Evolutionary conservation across 2,329 filamentous ascomycete genomes (phyloP).

Genomic region (Alternaria arbusti): DNA sequence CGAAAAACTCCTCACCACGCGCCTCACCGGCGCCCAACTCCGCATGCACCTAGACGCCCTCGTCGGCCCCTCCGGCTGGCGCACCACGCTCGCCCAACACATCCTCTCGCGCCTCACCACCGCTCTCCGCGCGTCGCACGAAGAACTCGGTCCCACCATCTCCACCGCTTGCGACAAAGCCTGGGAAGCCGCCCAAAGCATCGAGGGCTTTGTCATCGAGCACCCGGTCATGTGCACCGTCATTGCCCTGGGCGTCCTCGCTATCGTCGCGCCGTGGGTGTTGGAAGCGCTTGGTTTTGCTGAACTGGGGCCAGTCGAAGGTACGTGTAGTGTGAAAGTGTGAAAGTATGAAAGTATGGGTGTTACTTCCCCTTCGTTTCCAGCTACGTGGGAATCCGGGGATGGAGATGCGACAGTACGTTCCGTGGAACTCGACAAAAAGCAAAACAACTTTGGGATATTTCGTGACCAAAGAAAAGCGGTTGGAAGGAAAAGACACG

Average conservation of each 20-base stretch:
- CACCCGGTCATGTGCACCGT: slow-evolving; percentile 39
- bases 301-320: slow-evolving; percentile 39
- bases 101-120: slow-evolving; percentile 35
- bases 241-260: slow-evolving; percentile 41
- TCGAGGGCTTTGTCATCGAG: slow-evolving; percentile 37
- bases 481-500: neutral
- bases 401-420: no score
- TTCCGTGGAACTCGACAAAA: neutral
- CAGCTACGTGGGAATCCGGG: neutral
- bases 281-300: slow-evolving; percentile 43
- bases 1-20: slow-evolving; percentile 19
- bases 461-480: neutral
- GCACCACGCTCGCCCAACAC: slow-evolving; percentile 36
- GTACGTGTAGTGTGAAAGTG: slow-evolving; percentile 18
- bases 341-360: neutral
- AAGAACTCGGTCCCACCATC: slow-evolving; percentile 31
- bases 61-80: slow-evolving; percentile 38
- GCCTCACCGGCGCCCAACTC: slow-evolving; percentile 24
- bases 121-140: slow-evolving; percentile 25
- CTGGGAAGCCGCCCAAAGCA: slow-evolving; percentile 25
- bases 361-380: neutral
- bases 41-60: slow-evolving; percentile 31
- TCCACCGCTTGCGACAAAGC: slow-evolving; percentile 33
- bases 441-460: neutral
- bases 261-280: slow-evolving; percentile 33